Conservation (phyloP, 441 rosid genomes). For the Erodium moschatum region DNA sequence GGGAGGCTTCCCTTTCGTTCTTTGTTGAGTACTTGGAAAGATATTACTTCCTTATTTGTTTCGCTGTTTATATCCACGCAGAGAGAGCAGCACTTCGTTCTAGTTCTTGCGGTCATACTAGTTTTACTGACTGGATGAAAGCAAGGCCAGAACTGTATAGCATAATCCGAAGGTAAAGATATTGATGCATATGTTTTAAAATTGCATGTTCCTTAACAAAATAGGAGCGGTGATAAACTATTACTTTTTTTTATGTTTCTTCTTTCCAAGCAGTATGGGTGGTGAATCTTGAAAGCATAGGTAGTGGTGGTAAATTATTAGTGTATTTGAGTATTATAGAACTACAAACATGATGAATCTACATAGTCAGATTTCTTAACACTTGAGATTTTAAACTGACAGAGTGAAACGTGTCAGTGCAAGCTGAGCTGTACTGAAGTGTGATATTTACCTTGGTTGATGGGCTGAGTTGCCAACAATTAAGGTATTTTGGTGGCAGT, state of each 20-base stretch:
- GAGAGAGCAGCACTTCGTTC: conserved; percentile 78
- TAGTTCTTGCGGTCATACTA: conserved; percentile 61
- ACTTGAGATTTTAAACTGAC: conserved; percentile 6
- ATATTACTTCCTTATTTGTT: conserved; percentile 96
- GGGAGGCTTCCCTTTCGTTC: conserved; percentile 89
- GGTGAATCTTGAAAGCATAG: conserved; percentile 6
- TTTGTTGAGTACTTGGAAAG: conserved; percentile 97
- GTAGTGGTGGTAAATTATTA: conserved; percentile 7
- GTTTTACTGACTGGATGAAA: conserved; percentile 98
- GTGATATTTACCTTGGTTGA: conserved; percentile 11
- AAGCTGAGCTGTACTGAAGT: conserved; percentile 7
- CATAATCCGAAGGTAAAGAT: conserved; percentile 80
- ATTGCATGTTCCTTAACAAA: not conserved
- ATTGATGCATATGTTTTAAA: no score
- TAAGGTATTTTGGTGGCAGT: conserved; percentile 7
- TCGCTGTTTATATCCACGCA: conserved; percentile 90
- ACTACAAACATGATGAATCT: conserved; percentile 7
- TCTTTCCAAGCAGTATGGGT: not conserved
- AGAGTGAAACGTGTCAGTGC: conserved; percentile 1
- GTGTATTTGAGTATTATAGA: not conserved
- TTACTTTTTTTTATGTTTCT: not conserved
- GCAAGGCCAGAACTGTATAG: conserved; percentile 98
- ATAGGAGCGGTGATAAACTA: no score
- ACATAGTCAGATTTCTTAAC: not conserved
- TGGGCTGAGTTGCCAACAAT: not conserved